Evolutionary conservation across 2,329 filamentous ascomycete genomes (phyloP), one percentile per base, ranked within the genome.

Genomic region (Plenodomus lindquistii): DNA sequence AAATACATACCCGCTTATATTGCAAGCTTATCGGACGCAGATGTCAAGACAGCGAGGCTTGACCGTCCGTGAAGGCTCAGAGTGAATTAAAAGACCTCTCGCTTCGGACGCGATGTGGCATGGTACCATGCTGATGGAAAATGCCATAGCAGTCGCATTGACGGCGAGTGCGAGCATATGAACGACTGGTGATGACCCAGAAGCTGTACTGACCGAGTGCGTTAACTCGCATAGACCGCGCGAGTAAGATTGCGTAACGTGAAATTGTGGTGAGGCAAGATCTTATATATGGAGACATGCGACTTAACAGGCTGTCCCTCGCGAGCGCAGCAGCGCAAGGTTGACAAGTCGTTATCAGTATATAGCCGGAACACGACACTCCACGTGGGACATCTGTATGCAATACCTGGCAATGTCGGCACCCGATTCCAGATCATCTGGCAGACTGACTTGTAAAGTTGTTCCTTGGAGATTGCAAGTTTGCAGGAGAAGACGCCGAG

Each of bases 241-340:
- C 27, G 11, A 4, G 27, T 31, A 31, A 27, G 37, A 17, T 24
- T 15, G 18, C 17, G 20, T 4, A 29, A 36, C 36, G 31, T 34
- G 5, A 31, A 31, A 15, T 44, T 20, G 27, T 20, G 11, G 35
- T 17, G 18, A 37, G 37, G 18, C 38, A 9, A 31, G 22, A 13
- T 31, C 27, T 31, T 15, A 31, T 13, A 31, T 31, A 31, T 15
- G 27, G 27, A 31, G 27, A 31, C 27, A 31, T 18, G 42, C 29
- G 27, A 42, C 20, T 37, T 38, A 15, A 22, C 41, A 36, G 40
- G 34, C 46, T 43, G 37, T 39, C 48, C 34, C 39, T 46, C 43
- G 37, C 37, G 35, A 34, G 44, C n/a, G 29, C 37, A 35, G 44
- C 44, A 20, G 38, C 29, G 40, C 24, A 18, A 37, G 17, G 11